These are phyloP conservation scores for Pichia sp. DNA, from an alignment of 1,139 yeast species.

Conservation along the genomic window DNA sequence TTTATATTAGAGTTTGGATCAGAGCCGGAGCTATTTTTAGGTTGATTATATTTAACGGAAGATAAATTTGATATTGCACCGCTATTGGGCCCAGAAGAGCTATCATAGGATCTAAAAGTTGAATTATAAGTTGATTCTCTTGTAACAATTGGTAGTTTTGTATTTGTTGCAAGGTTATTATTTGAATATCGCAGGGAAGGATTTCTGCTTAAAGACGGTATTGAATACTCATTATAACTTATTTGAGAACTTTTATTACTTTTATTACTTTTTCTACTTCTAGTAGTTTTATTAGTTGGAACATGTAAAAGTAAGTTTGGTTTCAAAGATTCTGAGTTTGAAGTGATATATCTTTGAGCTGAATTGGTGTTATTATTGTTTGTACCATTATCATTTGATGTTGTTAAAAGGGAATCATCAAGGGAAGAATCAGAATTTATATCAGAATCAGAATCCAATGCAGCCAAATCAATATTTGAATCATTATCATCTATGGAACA, in stretches of 20 bases:
- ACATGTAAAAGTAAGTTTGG: too few species aligned
- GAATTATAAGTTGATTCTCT: constrained; percentile 5
- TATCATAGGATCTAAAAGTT: constrained; percentile 1
- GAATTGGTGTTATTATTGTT: neutral
- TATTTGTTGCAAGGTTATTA: neutral
- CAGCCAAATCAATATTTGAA: constrained; percentile 17
- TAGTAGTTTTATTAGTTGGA: too few species aligned
- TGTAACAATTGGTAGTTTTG: neutral
- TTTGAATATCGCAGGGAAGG: neutral
- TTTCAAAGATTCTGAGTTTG: too few species aligned
- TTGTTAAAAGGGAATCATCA: neutral
- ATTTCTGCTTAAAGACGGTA: neutral
- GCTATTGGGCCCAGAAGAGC: neutral
- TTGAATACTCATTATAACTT: too few species aligned
- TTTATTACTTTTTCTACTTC: too few species aligned
- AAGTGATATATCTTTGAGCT: neutral
- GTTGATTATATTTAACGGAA: neutral
- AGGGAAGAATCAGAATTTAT: neutral
- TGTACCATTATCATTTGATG: neutral
- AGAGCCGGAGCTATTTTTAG: too few species aligned
- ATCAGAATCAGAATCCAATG: constrained; percentile 13
- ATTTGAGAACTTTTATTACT: too few species aligned
- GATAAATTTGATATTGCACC: constrained; percentile 2
- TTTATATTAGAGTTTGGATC: neutral
- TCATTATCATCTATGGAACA: constrained; percentile 7